Evolutionary conservation across 768 basidiomycete species (phyloP), one percentile per base, ranked within the genome.

Genomic region (Mycena capillaripes): DNA sequence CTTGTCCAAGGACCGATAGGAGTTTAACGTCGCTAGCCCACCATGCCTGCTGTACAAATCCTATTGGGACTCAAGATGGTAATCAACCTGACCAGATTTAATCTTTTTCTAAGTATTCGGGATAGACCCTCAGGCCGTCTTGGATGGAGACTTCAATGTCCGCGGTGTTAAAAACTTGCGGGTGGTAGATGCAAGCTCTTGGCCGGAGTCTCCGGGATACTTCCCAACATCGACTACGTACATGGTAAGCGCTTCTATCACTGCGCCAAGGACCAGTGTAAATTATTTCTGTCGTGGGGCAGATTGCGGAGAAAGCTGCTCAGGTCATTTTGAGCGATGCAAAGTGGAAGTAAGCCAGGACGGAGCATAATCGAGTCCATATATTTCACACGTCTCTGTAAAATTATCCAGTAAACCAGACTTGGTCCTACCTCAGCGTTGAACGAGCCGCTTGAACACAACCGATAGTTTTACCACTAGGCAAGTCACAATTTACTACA

Each of bases 21-120:
- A 42, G 42, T 52, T 52, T 27, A 52, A 52, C 17, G 42, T 42
- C 16, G 16, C 25, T 53, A 53, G 52, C 52, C 76, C 80, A 81
- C 66, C 78, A 80, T 53, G 76, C 74, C 6, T 81, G 79, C 60
- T 80, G 80, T 50, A 80, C 80, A 4, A 79, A 78, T 69, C 44
- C 79, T 32, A 81, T 80, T 10, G 80, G 78, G 9, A 55, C 75
- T 1, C 73, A 78, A 56, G 53, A 71, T 42, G 78, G 80, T 80
- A 63, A 16, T 27, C n/a, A 42, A 42, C 29, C 52, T 19, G 29
- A 23, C 75, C 25, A 21, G 32, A 40, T 53, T 52, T 48, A 50
- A 34, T 32, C 27, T n/a, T 21, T 10, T 14, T 53, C 25, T 65
- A 46, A 57, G 30, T 57, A 44, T 30, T 61, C 60, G 46, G 60